Base-by-base conservation (phyloP, 345 rosid species). In the Melaleuca alternifolia region DNA sequence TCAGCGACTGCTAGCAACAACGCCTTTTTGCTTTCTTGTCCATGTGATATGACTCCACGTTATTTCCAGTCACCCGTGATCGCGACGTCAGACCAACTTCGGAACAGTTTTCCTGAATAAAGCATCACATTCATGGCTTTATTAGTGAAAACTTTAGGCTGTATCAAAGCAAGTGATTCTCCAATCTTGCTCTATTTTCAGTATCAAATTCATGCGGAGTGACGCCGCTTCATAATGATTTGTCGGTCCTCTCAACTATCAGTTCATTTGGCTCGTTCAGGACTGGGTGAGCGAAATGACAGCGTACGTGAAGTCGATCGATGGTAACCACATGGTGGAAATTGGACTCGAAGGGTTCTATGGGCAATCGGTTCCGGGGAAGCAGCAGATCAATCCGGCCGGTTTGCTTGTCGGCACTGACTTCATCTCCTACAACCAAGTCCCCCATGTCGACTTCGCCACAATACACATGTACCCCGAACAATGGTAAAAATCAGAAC, bases 341-440 rank as follows among this genome's bases (percentile, higher is more conserved):
- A 87, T 93, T 59, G 99, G 98, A n/a, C 93, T 95, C 1, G 97
- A 96, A 91, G 98, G 99, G 37, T 96, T 93, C 89, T 96, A 95
- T 62, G 99, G 97, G 30, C 83, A 88, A 3, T 93, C 96, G 33
- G 56, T 79, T 57, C 93, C 93, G 2, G 91, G 85, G 28, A 94
- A 87, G 91, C 88, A 85, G 85, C 90, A 65, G 88, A 83, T 37
- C 86, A 96, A 96, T 85, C 96, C 95, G 0, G 86, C 82, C 13
- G 75, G 46, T 4, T 21, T 0, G 61, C 86, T 85, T 2, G 6
- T 87, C 24, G 98, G 99, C 44, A 90, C 97, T 62, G 96, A 96
- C 89, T 95, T 95, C 89, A 92, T 94, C 81, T 76, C 93, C 85
- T 92, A 93, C 88, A 93, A 94, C 89, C 94, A 90, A 84, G 86